A percentile compares a stretch with the other conserved stretches of the same genome.
phyloP scores from a whole-genome alignment of 192 early-diverging fungal genomes.

The Backusella morwellensis region DNA sequence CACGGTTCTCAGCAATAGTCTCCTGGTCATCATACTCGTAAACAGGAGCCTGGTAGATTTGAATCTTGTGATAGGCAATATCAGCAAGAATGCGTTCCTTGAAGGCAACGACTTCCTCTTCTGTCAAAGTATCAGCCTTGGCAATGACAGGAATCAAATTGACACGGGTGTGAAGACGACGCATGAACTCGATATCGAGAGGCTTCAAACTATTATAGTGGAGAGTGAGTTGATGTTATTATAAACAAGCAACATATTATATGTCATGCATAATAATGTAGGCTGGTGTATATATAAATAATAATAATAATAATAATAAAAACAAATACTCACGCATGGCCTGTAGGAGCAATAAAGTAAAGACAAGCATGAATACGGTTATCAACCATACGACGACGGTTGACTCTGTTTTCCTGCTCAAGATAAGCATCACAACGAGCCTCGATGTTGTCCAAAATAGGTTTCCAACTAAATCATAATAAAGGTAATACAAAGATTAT shows the following conservation, averaged over 20 bases:
- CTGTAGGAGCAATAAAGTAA: slow-evolving; percentile 98
- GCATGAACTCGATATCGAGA: slow-evolving; percentile 97
- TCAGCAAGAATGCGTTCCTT: slow-evolving; percentile 85
- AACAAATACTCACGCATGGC: slow-evolving; percentile 67
- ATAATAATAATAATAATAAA: neutral
- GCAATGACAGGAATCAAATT: slow-evolving; percentile 90
- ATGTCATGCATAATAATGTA: slow-evolving; percentile 4
- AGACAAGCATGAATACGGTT: slow-evolving; percentile 93
- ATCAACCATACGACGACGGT: slow-evolving; percentile 87
- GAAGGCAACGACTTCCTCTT: slow-evolving; percentile 77
- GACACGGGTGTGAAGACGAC: slow-evolving; percentile 83
- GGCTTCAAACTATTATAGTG: slow-evolving; percentile 61
- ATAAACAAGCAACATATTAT: neutral
- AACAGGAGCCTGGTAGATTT: slow-evolving; percentile 84
- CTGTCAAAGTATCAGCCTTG: slow-evolving; percentile 90
- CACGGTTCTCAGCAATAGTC: slow-evolving; percentile 76
- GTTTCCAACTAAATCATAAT: slow-evolving; percentile 79
- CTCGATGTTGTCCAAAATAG: slow-evolving; percentile 95
- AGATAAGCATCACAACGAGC: slow-evolving; percentile 92
- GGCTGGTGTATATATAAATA: neutral
- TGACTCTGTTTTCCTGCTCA: slow-evolving; percentile 91
- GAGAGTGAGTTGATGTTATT: neutral
- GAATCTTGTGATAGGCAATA: slow-evolving; percentile 81
- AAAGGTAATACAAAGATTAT: slow-evolving; percentile 7
- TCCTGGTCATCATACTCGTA: slow-evolving; percentile 85